Evolutionary conservation across 1,139 yeast genomes (phyloP).

Genomic region (Nematodospora anomalae): DNA sequence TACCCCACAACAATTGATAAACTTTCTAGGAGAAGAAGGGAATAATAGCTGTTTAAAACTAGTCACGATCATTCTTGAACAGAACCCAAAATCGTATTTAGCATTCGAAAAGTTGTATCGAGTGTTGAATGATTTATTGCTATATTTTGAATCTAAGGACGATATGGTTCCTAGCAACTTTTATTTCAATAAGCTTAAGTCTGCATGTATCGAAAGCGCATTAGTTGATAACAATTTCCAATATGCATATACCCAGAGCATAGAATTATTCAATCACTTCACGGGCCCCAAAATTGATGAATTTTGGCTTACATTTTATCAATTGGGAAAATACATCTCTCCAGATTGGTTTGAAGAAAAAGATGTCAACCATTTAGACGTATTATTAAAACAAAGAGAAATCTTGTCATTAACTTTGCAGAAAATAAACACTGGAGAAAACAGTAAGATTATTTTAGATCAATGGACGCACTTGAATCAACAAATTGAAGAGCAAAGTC

Average conservation of each 20-base stretch:
- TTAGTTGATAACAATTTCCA: slow-evolving; percentile 53
- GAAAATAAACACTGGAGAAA: slow-evolving; percentile 26
- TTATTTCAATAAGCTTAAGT: slow-evolving; percentile 38
- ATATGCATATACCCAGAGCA: slow-evolving; percentile 46
- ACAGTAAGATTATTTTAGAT: slow-evolving; percentile 32
- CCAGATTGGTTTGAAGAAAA: slow-evolving; percentile 46
- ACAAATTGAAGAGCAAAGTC: slow-evolving; percentile 26
- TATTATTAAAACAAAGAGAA: slow-evolving; percentile 44
- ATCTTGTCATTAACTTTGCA: slow-evolving; percentile 42
- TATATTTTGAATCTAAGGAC: slow-evolving; percentile 19
- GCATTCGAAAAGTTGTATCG: slow-evolving; percentile 46
- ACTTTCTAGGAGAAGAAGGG: slow-evolving; percentile 21
- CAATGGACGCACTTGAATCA: slow-evolving; percentile 38
- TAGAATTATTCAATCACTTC: slow-evolving; percentile 29
- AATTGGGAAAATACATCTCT: slow-evolving; percentile 56
- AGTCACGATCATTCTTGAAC: slow-evolving; percentile 46
- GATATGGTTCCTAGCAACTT: slow-evolving; percentile 11
- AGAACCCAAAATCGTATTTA: slow-evolving; percentile 54
- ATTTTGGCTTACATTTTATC: slow-evolving; percentile 62
- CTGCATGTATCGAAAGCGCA: slow-evolving; percentile 60
- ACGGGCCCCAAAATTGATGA: slow-evolving; percentile 24
- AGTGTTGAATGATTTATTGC: slow-evolving; percentile 41
- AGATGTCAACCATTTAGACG: slow-evolving; percentile 20
- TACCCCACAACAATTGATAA: slow-evolving; percentile 32
- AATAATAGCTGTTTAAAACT: slow-evolving; percentile 26